Evolutionary conservation across 495 filamentous ascomycete species (phyloP).

Genomic region (Penicillium lividum): DNA sequence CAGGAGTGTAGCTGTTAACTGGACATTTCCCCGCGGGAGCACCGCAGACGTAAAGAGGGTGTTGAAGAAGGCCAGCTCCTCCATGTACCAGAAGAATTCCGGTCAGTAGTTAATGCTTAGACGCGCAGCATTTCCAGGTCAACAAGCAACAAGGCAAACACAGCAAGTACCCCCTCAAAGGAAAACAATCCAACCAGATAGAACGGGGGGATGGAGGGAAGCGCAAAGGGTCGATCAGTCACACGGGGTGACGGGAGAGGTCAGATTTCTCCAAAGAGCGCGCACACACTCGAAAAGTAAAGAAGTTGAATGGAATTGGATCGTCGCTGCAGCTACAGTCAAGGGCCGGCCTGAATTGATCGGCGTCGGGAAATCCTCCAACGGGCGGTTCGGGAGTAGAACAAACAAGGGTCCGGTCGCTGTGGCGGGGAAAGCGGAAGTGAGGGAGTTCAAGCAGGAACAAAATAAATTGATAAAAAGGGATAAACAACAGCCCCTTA

Average conservation of each 20-base stretch:
- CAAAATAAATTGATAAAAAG: slow-evolving; percentile 18
- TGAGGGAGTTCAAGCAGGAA: slow-evolving; percentile 13
- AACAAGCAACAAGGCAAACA: slow-evolving; percentile 9
- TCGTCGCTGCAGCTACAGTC: slow-evolving; percentile 22
- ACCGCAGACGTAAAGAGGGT: slow-evolving; percentile 26
- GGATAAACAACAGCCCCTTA: slow-evolving; percentile 1
- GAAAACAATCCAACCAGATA: slow-evolving; percentile 2
- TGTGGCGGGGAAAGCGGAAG: slow-evolving; percentile 12
- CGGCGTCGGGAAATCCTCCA: slow-evolving; percentile 16
- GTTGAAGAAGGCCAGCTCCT: slow-evolving; percentile 46
- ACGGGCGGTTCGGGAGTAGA: slow-evolving; percentile 16
- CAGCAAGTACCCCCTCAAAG: background rate
- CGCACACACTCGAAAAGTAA: slow-evolving; percentile 1
- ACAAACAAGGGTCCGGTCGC: slow-evolving; percentile 22
- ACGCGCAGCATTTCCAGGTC: slow-evolving; percentile 25
- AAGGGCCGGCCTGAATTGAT: slow-evolving; percentile 25
- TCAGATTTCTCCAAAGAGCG: background rate
- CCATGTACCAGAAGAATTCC: slow-evolving; percentile 31
- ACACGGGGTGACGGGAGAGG: slow-evolving; percentile 3
- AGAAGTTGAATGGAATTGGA: slow-evolving; percentile 24
- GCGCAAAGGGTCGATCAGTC: slow-evolving; percentile 8
- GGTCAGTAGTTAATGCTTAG: slow-evolving; percentile 22
- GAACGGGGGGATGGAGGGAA: background rate
- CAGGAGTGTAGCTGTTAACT: slow-evolving; percentile 17
- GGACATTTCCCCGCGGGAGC: slow-evolving; percentile 35